phyloP scores from a whole-genome alignment of 225 moss, liverwort and hornwort genomes.

The Bryum argenteum region DNA sequence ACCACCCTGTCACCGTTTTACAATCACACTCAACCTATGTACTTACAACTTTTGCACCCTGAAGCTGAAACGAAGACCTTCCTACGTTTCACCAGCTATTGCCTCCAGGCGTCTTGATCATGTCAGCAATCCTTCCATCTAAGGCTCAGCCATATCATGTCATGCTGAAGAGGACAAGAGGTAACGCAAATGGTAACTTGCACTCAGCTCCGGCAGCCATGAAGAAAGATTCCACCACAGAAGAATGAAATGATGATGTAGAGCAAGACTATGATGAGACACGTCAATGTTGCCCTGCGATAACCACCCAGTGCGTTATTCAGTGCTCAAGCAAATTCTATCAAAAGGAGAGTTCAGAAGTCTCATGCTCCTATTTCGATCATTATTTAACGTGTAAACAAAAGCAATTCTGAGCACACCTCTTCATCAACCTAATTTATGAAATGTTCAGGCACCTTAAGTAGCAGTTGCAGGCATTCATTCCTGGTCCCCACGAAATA shows the following conservation, averaged over 20 bases:
- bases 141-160: constrained; percentile 1
- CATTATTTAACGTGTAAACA: neutral
- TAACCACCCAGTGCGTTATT: constrained; percentile 17
- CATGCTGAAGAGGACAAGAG: constrained; percentile 7
- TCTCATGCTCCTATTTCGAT: neutral
- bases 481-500: neutral
- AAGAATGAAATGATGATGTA: constrained; percentile 60
- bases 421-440: neutral
- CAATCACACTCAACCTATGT: constrained; percentile 23
- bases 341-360: neutral
- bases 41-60: constrained; percentile 24
- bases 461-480: neutral
- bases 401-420: neutral
- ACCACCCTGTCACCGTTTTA: constrained; percentile 8
- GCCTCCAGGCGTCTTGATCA: constrained; percentile 16
- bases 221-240: constrained; percentile 57
- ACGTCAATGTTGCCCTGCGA: constrained; percentile 59
- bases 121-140: constrained; percentile 13
- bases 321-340: neutral
- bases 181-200: neutral
- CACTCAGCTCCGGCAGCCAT: constrained; percentile 42
- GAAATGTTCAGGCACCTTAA: neutral
- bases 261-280: constrained; percentile 58
- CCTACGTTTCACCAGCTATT: constrained; percentile 18
- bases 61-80: constrained; percentile 12